A percentile compares a stretch with the other conserved stretches of the same genome.
Conservation (phyloP, 179 eudicot genomes). For the Spinacia oleracea region DNA sequence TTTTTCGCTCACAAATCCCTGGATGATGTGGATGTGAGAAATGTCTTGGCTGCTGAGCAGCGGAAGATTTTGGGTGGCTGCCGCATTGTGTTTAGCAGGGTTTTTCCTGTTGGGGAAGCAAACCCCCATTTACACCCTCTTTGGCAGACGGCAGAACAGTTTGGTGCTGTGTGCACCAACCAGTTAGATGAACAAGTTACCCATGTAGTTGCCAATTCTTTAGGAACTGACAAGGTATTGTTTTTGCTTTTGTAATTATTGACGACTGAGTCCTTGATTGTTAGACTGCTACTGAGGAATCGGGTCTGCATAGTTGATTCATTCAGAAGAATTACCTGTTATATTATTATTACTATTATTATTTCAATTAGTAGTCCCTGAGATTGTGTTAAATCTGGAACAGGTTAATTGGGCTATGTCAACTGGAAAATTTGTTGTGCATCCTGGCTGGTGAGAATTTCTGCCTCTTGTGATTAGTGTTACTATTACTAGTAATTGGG, state of each 20-base stretch:
- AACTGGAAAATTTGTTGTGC: slow-evolving; percentile 85
- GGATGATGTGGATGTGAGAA: slow-evolving; percentile 93
- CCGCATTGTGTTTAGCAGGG: slow-evolving; percentile 84
- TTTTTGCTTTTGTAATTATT: neutral
- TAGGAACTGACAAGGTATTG: slow-evolving; percentile 92
- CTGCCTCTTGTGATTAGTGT: neutral
- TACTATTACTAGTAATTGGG: neutral
- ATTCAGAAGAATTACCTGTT: neutral
- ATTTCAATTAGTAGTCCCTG: neutral
- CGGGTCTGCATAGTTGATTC: neutral
- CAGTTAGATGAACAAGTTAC: slow-evolving; percentile 93
- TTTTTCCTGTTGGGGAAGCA: slow-evolving; percentile 89
- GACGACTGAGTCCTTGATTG: neutral
- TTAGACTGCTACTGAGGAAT: neutral
- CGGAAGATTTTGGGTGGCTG: slow-evolving; percentile 81
- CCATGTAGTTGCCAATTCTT: slow-evolving; percentile 93
- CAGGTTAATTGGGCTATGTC: slow-evolving; percentile 98
- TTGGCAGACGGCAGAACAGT: slow-evolving; percentile 98
- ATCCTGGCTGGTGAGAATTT: slow-evolving; percentile 89
- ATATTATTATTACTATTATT: neutral
- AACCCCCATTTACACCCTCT: slow-evolving; percentile 87
- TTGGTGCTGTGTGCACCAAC: slow-evolving; percentile 96
- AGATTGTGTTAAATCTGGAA: slow-evolving; percentile 18
- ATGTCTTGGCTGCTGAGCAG: slow-evolving; percentile 89
- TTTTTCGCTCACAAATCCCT: slow-evolving; percentile 69